These are phyloP conservation scores for Blepharisma japonicum DNA, from an alignment of 73 alveolate genomes.

Conservation along the genomic window DNA sequence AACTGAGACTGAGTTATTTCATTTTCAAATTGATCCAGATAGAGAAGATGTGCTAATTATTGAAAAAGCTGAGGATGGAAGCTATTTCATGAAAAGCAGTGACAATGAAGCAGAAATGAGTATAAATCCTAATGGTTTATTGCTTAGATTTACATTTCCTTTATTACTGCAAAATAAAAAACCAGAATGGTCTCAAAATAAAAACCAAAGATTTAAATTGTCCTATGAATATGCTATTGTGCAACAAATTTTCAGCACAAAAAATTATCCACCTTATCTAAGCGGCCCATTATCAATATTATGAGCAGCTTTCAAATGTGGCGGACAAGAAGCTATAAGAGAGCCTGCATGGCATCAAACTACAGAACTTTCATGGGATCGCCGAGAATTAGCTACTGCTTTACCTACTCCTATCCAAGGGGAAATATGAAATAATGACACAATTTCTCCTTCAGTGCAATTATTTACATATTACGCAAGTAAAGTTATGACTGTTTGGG, in stretches of 20 bases:
- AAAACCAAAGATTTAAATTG: not conserved
- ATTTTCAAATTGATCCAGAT: not conserved
- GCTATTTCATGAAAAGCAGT: not conserved
- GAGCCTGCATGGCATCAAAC: not conserved
- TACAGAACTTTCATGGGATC: not conserved
- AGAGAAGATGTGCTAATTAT: not conserved
- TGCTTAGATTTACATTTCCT: not conserved
- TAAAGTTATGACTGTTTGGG: not conserved
- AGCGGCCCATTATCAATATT: not conserved
- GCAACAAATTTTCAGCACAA: not conserved
- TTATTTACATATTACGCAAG: not conserved
- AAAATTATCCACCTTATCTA: not conserved
- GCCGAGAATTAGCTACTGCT: not conserved
- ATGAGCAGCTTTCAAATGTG: not conserved
- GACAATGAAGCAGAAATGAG: not conserved
- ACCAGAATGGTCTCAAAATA: conserved; percentile 13
- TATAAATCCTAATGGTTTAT: not conserved
- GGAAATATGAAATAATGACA: not conserved
- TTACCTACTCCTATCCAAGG: not conserved
- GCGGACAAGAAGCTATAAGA: no score
- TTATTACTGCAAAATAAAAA: not conserved
- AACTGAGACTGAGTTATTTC: not conserved
- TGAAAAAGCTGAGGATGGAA: not conserved
- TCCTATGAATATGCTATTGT: not conserved
- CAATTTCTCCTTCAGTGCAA: conserved; percentile 15